phyloP scores from a whole-genome alignment of 306 rosid species.

The Dryas octopetala region DNA sequence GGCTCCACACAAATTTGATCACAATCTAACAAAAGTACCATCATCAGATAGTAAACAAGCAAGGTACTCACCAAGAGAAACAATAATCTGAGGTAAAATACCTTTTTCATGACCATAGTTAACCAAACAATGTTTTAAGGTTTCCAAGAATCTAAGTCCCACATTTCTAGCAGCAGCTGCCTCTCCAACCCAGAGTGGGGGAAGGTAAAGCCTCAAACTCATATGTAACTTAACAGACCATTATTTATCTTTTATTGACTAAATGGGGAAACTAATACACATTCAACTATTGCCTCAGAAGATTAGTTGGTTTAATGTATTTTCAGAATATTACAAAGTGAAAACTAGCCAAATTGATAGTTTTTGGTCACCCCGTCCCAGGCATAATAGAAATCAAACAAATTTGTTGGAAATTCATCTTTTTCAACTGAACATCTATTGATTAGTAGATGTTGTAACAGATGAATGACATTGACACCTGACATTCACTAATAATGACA shows the following conservation, averaged over 20 bases:
- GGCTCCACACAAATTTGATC: slow-evolving; percentile 81
- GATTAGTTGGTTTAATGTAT: neutral
- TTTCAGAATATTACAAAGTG: neutral
- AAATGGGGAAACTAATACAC: neutral
- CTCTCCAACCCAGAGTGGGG: neutral
- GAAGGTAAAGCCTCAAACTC: slow-evolving; percentile 3
- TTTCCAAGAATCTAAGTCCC: neutral
- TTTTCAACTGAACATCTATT: neutral
- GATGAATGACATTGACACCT: neutral
- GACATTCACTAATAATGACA: neutral
- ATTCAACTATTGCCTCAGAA: slow-evolving; percentile 1
- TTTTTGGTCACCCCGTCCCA: neutral
- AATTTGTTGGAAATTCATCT: neutral
- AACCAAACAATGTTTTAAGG: neutral
- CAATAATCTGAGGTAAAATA: neutral
- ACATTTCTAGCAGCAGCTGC: neutral
- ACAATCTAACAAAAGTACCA: slow-evolving; percentile 57
- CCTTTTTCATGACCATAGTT: neutral
- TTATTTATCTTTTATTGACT: neutral
- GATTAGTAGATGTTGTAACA: neutral
- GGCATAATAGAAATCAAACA: neutral
- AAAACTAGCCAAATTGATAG: neutral
- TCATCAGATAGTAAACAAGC: slow-evolving; percentile 20
- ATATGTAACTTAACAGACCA: neutral
- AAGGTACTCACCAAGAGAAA: slow-evolving; percentile 12